Evolutionary conservation across 371 early-diverging fungal species (phyloP).

Genomic region (Mortierella sp.): DNA sequence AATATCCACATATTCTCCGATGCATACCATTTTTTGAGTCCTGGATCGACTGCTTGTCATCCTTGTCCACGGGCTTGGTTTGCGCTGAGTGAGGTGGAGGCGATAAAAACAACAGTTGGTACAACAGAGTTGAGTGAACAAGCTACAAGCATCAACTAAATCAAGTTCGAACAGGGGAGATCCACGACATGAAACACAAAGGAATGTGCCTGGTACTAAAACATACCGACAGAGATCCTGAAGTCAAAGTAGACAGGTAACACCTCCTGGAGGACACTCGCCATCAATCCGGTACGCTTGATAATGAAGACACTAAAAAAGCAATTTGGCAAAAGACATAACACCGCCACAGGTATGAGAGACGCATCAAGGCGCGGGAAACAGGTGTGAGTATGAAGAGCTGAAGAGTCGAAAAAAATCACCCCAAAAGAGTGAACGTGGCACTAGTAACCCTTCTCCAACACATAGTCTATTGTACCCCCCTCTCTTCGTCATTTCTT

Average conservation of each 20-base stretch:
- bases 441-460: background rate
- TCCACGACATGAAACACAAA: background rate
- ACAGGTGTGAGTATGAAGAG: background rate
- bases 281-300: constrained; percentile 48
- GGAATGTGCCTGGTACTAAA: background rate
- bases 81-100: constrained; percentile 25
- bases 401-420: background rate
- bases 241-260: constrained; percentile 64
- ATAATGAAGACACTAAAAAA: constrained; percentile 60
- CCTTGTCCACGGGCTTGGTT: constrained; percentile 59
- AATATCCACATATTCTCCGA: constrained; percentile 5
- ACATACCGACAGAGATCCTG: constrained; percentile 61
- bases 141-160: background rate
- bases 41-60: constrained; percentile 38
- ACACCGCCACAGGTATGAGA: background rate
- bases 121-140: background rate
- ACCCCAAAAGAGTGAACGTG: background rate
- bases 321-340: background rate
- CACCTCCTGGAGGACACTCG: constrained; percentile 47
- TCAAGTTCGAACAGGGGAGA: too few species aligned
- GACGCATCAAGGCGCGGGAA: background rate
- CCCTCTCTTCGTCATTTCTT: constrained; percentile 27
- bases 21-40: constrained; percentile 36
- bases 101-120: background rate
- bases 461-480: background rate